These are phyloP conservation scores for Capsicum chinense DNA, from an alignment of 257 asterid species.

Conservation along the genomic window DNA sequence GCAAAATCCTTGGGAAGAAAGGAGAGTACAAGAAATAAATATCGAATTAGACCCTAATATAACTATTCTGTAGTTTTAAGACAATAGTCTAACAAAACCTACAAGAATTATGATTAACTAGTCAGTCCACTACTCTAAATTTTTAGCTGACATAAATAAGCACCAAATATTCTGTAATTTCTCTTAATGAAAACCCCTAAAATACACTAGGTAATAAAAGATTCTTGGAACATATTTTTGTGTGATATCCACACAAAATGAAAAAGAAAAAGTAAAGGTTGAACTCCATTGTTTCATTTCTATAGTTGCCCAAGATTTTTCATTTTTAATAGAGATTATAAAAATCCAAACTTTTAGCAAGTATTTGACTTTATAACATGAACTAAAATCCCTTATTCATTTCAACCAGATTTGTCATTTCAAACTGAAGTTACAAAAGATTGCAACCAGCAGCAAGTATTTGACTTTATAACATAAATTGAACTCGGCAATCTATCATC, in stretches of 20 bases:
- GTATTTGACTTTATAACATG: background rate
- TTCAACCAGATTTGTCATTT: no score
- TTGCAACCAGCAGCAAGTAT: background rate
- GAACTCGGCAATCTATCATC: background rate
- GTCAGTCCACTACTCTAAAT: background rate
- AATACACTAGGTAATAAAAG: background rate
- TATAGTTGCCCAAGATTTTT: constrained; percentile 5
- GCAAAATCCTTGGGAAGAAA: background rate
- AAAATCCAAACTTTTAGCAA: background rate
- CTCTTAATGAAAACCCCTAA: background rate
- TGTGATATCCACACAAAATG: no score
- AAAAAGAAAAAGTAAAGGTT: no score
- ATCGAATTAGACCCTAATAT: background rate
- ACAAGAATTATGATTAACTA: background rate
- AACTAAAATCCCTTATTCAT: no score
- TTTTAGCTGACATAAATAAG: background rate
- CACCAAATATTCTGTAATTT: background rate
- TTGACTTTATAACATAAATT: background rate
- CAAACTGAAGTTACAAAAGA: no score
- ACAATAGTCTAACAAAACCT: background rate
- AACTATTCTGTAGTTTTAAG: background rate
- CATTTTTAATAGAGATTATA: background rate
- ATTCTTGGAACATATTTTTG: background rate
- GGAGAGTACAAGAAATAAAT: background rate
- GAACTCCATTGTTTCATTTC: background rate